These are phyloP conservation scores for Paraconiothyrium brasiliense DNA, from an alignment of 2,329 filamentous ascomycete species.

Conservation along the genomic window DNA sequence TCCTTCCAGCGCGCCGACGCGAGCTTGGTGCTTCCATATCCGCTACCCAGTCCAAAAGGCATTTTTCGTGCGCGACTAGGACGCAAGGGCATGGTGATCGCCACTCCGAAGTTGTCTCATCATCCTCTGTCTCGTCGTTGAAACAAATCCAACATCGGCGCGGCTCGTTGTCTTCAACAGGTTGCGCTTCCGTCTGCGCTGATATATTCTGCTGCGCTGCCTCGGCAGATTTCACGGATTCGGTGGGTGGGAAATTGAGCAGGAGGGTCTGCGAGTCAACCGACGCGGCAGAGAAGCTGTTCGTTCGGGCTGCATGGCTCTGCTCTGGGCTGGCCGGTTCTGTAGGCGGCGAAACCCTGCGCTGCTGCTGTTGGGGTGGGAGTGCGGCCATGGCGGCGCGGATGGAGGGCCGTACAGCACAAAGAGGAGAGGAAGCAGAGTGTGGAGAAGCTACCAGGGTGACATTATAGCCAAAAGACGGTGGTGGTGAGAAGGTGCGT, in stretches of 20 bases:
- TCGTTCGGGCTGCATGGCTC: slow-evolving; percentile 36
- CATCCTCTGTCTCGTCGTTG: slow-evolving; percentile 71
- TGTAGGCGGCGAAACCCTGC: slow-evolving; percentile 37
- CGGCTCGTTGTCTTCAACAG: slow-evolving; percentile 47
- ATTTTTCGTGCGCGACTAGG: slow-evolving; percentile 88
- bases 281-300: slow-evolving; percentile 51
- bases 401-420: neutral
- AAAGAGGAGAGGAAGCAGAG: neutral
- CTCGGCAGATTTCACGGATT: slow-evolving; percentile 23
- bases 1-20: slow-evolving; percentile 56
- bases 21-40: slow-evolving; percentile 76
- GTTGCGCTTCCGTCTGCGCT: slow-evolving; percentile 19
- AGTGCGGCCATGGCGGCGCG: slow-evolving; percentile 52
- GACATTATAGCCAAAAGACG: slow-evolving; percentile 17
- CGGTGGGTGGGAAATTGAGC: slow-evolving; percentile 46
- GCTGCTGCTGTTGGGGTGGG: slow-evolving; percentile 49
- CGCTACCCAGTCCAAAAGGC: slow-evolving; percentile 91
- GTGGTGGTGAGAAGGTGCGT: slow-evolving; percentile 19
- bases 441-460: neutral
- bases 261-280: slow-evolving; percentile 59
- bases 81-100: slow-evolving; percentile 90
- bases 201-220: slow-evolving; percentile 27
- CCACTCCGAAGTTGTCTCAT: slow-evolving; percentile 73
- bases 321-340: slow-evolving; percentile 31
- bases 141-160: slow-evolving; percentile 77